Evolutionary conservation across 1,284 basidiomycete genomes (phyloP).

Genomic region (Sporisorium graminicola): DNA sequence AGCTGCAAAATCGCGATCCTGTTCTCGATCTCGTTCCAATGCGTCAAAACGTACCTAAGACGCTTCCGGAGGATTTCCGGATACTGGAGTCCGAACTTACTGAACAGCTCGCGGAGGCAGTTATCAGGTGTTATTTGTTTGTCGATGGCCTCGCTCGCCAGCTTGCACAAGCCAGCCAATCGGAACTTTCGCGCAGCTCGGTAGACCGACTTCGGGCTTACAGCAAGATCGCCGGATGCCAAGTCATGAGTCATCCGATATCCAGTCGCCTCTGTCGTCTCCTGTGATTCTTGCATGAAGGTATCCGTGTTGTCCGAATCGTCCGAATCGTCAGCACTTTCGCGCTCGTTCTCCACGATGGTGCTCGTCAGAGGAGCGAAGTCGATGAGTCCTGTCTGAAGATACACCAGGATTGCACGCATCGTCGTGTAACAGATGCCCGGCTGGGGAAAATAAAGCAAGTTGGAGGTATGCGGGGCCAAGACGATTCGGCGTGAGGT

Average conservation of each 20-base stretch:
- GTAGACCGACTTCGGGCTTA: slow-evolving; percentile 44
- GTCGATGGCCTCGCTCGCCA: slow-evolving; percentile 17
- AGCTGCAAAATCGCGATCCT: neutral
- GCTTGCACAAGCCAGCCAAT: slow-evolving; percentile 8
- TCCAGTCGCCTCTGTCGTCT: neutral
- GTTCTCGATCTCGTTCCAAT: slow-evolving; percentile 36
- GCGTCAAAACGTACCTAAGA: slow-evolving; percentile 18
- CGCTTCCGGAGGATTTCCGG: slow-evolving; percentile 10
- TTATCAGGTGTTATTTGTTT: slow-evolving; percentile 18
- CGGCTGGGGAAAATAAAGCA: slow-evolving; percentile 1
- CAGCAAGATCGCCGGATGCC: neutral
- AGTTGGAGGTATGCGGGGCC: neutral
- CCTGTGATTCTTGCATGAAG: neutral
- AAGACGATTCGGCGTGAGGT: neutral
- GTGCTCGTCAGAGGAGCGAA: slow-evolving; percentile 7
- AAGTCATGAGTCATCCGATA: neutral
- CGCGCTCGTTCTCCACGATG: neutral
- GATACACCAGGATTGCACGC: slow-evolving; percentile 16
- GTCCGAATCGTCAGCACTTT: neutral
- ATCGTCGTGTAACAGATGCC: slow-evolving; percentile 23
- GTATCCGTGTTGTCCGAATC: neutral
- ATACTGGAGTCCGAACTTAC: slow-evolving; percentile 14
- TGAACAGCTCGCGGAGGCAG: slow-evolving; percentile 27
- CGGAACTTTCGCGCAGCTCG: slow-evolving; percentile 19
- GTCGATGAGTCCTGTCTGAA: slow-evolving; percentile 28